Evolutionary conservation across 495 filamentous ascomycete species (phyloP), one percentile per base, ranked within the genome.

Genomic region (Extremus antarcticus): DNA sequence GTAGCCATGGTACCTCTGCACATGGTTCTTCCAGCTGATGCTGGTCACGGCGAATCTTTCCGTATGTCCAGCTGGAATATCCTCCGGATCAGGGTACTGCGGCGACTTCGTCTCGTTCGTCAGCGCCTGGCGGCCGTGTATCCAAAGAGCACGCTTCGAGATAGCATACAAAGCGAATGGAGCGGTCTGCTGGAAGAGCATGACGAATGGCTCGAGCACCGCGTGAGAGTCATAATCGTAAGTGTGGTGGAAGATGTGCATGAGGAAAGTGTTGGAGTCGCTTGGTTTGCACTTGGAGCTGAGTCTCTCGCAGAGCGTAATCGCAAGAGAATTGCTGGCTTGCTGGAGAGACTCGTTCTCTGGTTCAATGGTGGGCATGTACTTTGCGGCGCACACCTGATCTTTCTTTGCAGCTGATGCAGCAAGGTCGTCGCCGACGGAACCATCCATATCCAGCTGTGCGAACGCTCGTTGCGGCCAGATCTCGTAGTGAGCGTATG

Each of bases 311-410:
- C 78, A 81, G 19, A 77, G 61, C 15, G 76, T 79, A 25, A 81
- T 59, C 1, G 69, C 63, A 0, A 81, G 70, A 21, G 76, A 76
- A 64, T 81, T 81, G 22, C 76, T 78, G 19, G 76, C 73, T 64
- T 81, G 77, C 58, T 79, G 78, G 51, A 79, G 71, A 0, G 68
- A 71, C 60, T 77, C 75, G 17, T 75, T 72, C 62, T 79, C 75
- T 61, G 76, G 73, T 24, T 59, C 38, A 2, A 66, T 48, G 1
- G 50, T 16, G 2, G 58, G 51, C 1, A 68, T 21, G 55, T 70
- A 73, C 23, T 57, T 67, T 11, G 50, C 59, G 17, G 77, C 61
- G 59, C 76, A 79, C 32, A 54, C 51, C 4, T 65, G 56, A 52
- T 79, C 75, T 0, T 50, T 32, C 63, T 62, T 0, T 68, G 56